Percentiles rank a stretch among this genome's conserved stretches.
Conservation (phyloP, 768 basidiomycete genomes). For the Pisolithus microcarpus region DNA sequence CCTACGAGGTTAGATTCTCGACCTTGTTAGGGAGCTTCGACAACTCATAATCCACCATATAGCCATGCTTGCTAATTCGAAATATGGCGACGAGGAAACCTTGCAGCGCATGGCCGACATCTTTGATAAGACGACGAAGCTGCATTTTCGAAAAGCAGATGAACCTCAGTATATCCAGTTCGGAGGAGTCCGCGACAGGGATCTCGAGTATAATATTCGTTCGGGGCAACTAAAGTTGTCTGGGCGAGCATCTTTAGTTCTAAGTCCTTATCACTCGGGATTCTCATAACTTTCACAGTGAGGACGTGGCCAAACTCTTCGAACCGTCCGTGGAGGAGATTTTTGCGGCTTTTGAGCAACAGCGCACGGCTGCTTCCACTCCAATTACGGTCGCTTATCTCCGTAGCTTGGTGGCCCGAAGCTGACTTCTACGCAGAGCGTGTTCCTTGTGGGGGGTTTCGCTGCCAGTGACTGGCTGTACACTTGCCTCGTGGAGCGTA, state of each 20-base stretch:
- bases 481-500: constrained; percentile 26
- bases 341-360: constrained; percentile 22
- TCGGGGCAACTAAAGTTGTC: constrained; percentile 31
- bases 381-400: constrained; percentile 16
- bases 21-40: not conserved
- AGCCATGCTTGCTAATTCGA: constrained; percentile 26
- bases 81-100: constrained; percentile 21
- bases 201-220: constrained; percentile 28
- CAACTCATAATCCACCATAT: not conserved
- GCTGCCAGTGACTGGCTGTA: constrained; percentile 39
- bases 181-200: constrained; percentile 29
- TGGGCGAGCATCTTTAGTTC: constrained; percentile 18
- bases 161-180: constrained; percentile 35
- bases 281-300: constrained; percentile 10
- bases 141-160: constrained; percentile 30
- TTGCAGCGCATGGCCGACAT: constrained; percentile 24
- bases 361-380: constrained; percentile 14
- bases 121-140: constrained; percentile 31
- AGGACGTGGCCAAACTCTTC: constrained; percentile 31
- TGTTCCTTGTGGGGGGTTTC: constrained; percentile 43
- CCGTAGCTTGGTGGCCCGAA: not conserved
- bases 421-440: constrained; percentile 8
- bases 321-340: constrained; percentile 30
- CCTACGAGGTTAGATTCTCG: constrained; percentile 22
- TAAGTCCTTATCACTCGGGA: not conserved